A percentile compares a stretch with the other conserved stretches of the same genome.
phyloP scores from a whole-genome alignment of 768 basidiomycete species.

The Boletellus emodensis region DNA sequence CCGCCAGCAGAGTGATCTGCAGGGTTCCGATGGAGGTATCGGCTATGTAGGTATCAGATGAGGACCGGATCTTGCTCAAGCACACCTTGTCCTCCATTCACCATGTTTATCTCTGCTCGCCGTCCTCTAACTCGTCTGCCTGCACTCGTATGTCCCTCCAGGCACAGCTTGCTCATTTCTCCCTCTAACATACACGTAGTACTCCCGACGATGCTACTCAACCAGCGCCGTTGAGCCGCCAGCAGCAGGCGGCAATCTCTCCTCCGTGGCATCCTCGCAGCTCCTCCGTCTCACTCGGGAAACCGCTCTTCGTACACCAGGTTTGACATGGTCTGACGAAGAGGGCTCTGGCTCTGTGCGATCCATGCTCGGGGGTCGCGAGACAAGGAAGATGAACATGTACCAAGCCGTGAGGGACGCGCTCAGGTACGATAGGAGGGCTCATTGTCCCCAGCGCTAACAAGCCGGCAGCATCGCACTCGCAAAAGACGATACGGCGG shows the following conservation, averaged over 20 bases:
- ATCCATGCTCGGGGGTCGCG: constrained; percentile 63
- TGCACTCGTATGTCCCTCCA: constrained; percentile 13
- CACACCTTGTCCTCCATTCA: constrained; percentile 8
- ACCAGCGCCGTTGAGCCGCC: constrained; percentile 53
- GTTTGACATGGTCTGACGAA: constrained; percentile 67
- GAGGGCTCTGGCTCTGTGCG: constrained; percentile 39
- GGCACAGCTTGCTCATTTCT: not conserved
- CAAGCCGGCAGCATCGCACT: constrained; percentile 63
- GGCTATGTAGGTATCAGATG: constrained; percentile 8
- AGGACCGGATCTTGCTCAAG: constrained; percentile 27
- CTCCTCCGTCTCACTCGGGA: constrained; percentile 66
- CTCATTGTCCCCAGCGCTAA: constrained; percentile 5
- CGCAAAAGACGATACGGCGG: constrained; percentile 78
- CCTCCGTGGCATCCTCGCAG: constrained; percentile 66
- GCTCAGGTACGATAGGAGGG: constrained; percentile 52
- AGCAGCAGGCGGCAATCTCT: constrained; percentile 75
- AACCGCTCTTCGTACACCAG: constrained; percentile 65
- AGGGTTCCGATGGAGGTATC: not conserved
- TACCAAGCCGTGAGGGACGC: constrained; percentile 93
- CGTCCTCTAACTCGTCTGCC: constrained; percentile 19
- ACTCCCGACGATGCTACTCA: constrained; percentile 44
- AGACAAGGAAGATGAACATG: constrained; percentile 93
- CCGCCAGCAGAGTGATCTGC: not conserved
- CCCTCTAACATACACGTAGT: constrained; percentile 3
- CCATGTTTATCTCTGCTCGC: constrained; percentile 21